Evolutionary conservation across 768 basidiomycete species (phyloP).

Genomic region (Mycena polygramma): DNA sequence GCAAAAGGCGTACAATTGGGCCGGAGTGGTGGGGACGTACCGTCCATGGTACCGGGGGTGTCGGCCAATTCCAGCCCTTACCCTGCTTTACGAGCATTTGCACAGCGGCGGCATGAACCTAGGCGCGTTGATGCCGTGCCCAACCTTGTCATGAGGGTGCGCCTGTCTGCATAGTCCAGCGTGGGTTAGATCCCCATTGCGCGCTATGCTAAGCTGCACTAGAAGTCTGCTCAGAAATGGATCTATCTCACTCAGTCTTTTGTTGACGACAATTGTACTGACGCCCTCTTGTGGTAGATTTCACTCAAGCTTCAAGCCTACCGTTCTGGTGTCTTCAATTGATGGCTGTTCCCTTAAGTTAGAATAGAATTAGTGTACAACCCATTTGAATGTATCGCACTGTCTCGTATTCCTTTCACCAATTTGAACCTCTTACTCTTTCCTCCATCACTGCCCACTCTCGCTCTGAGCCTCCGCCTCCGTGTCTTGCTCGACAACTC

Average conservation of each 20-base stretch:
- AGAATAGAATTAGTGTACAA: too few relatives aligned
- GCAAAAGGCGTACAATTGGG: not conserved
- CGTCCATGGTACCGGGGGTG: not conserved
- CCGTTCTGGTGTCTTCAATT: too few relatives aligned
- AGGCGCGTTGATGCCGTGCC: not conserved
- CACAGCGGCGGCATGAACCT: not conserved
- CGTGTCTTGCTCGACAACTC: too few relatives aligned
- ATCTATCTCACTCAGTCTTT: constrained; percentile 2
- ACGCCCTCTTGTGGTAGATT: not conserved
- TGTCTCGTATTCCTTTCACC: too few relatives aligned
- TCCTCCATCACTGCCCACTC: too few relatives aligned
- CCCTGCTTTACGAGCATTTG: not conserved
- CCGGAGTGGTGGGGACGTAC: constrained; percentile 1
- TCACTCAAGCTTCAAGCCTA: too few relatives aligned
- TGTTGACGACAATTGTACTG: constrained; percentile 15
- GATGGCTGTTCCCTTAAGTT: too few relatives aligned
- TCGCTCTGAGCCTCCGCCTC: too few relatives aligned
- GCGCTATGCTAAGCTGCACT: not conserved
- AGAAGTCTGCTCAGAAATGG: not conserved
- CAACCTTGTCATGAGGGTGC: not conserved
- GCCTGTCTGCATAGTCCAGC: not conserved
- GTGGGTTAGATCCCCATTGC: constrained; percentile 3
- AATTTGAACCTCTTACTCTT: too few relatives aligned
- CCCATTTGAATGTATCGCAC: too few relatives aligned
- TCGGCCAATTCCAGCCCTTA: not conserved